Evolutionary conservation across 2,329 filamentous ascomycete species (phyloP).

Genomic region (Aureobasidium pullulans): DNA sequence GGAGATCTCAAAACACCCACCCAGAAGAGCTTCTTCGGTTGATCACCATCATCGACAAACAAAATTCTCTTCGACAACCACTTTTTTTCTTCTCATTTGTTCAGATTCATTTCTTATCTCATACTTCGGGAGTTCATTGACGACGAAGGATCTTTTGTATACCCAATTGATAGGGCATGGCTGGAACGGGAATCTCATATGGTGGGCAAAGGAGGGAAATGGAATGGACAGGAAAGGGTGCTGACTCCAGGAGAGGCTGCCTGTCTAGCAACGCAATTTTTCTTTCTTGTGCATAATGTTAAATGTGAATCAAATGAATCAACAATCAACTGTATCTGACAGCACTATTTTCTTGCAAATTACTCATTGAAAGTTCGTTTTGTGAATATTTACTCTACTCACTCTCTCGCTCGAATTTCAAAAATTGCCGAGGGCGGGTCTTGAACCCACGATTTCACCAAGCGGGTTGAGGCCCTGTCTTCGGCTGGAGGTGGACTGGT

Average conservation of each 20-base stretch:
- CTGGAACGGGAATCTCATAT: not conserved
- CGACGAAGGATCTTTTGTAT: not conserved
- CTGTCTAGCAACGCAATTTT: not conserved
- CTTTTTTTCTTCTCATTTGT: not conserved
- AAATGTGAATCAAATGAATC: not conserved
- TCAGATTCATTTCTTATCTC: not conserved
- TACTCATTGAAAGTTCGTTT: too few relatives aligned
- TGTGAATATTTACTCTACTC: too few relatives aligned
- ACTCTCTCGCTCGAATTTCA: too few relatives aligned
- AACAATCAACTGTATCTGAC: not conserved
- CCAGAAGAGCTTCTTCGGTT: conserved; percentile 14
- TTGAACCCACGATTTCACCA: too few relatives aligned
- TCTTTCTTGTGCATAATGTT: conserved; percentile 4
- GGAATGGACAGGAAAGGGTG: not conserved
- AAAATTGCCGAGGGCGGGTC: too few relatives aligned
- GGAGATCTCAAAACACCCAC: conserved; percentile 12
- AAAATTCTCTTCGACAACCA: not conserved
- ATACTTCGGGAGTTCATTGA: not conserved
- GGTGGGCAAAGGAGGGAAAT: not conserved
- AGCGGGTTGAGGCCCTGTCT: too few relatives aligned
- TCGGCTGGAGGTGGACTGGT: too few relatives aligned
- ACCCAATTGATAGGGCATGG: not conserved
- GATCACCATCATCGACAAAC: not conserved
- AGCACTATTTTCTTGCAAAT: too few relatives aligned
- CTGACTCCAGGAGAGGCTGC: not conserved